Percentiles rank a stretch among this genome's conserved stretches.
These are phyloP conservation scores for Penicillium decumbens DNA, from an alignment of 2,329 filamentous ascomycete genomes.

Conservation along the genomic window DNA sequence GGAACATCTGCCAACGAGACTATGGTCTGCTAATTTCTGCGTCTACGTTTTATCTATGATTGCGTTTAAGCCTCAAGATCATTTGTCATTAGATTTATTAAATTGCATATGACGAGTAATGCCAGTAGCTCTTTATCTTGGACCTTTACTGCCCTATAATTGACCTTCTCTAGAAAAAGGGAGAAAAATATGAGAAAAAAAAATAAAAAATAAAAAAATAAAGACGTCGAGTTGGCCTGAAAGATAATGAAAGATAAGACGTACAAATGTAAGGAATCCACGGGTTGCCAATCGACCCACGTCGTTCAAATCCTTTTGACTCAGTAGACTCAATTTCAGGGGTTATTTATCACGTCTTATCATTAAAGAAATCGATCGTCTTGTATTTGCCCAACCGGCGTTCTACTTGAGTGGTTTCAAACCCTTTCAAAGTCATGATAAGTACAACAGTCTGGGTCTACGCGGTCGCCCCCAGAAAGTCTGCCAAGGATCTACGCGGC, in stretches of 20 bases:
- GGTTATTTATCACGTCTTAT: not conserved
- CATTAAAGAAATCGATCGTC: not conserved
- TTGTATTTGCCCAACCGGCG: not conserved
- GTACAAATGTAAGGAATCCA: not conserved
- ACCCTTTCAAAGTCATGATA: not conserved
- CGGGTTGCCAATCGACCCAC: not conserved
- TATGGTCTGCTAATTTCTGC: conserved; percentile 12
- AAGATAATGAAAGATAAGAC: not conserved
- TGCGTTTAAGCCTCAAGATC: conserved; percentile 1
- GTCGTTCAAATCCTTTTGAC: not conserved
- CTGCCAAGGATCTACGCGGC: not conserved
- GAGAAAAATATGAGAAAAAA: too few relatives aligned
- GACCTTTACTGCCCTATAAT: not conserved
- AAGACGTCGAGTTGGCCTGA: not conserved
- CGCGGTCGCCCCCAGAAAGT: not conserved
- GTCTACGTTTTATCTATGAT: not conserved
- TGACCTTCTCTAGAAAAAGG: not conserved
- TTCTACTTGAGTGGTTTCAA: not conserved
- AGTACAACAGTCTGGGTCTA: not conserved
- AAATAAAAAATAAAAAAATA: too few relatives aligned
- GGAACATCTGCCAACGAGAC: conserved; percentile 10
- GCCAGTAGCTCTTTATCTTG: not conserved
- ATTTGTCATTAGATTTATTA: not conserved
- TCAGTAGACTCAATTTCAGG: not conserved
- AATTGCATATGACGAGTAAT: not conserved